Base-by-base conservation (phyloP, 768 basidiomycete species). In the Tulasnella calospora region DNA sequence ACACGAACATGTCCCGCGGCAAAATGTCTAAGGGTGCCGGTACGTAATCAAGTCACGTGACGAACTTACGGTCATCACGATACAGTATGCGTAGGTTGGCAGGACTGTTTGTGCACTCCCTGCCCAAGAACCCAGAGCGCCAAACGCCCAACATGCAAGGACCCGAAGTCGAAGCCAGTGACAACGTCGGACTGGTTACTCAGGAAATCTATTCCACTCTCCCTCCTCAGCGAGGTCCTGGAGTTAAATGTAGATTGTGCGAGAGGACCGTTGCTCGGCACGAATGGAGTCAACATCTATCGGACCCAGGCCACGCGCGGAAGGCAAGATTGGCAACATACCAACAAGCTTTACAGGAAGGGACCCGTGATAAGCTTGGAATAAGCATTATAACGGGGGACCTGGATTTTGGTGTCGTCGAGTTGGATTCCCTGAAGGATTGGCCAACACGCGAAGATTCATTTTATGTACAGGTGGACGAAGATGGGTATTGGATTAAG, bases 371-470 rank as follows among this genome's bases (percentile, higher is more conserved):
- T 38, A 67, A 69, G 23, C 36, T 19, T 23, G 75, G 75, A 19
- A 40, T 76, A 19, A 61, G 33, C 23, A 33, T 76, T 21, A 61
- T 30, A 2, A 57, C 47, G 4, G 67, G 41, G 3, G 41, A 40
- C 13, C 30, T 76, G 9, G 75, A 76, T 27, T 76, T 76, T 19
- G 75, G 75, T 15, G 30, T 76, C 17, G 41, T 76, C 55, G 75
- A 76, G 36, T 19, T 70, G 41, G 75, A 61, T n/a, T 55, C 51
- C 27, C 55, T 76, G 1, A 21, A 8, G 17, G 75, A 57, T 4
- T 30, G 57, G 41, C 67, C 57, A 23, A 67, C 33, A 12, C 61
- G 61, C 15, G 46, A 41, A 21, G 71, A 41, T 7, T 41, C 46
- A 21, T 41, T 41, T 38, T 73, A 41, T 41, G n/a, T 73, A 8